phyloP scores from a whole-genome alignment of 257 asterid species.

The Euphrasia confusa region DNA sequence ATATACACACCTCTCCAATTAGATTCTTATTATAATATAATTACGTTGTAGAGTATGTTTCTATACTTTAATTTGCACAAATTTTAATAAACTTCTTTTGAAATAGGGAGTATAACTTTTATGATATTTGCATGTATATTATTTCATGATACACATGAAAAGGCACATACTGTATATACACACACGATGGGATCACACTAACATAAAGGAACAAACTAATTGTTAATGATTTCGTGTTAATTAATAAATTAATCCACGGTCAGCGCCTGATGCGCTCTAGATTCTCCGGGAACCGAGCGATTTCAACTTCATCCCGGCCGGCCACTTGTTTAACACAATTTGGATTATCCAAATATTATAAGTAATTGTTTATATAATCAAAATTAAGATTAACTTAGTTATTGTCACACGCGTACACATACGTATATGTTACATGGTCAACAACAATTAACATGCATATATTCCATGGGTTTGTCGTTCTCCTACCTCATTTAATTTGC shows the following conservation, averaged over 20 bases:
- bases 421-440: slow-evolving; percentile 29
- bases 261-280: slow-evolving; percentile 98
- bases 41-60: too few species aligned
- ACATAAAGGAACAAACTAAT: slow-evolving; percentile 1
- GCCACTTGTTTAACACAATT: slow-evolving; percentile 26
- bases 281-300: slow-evolving; percentile 63
- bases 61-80: too few species aligned
- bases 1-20: too few species aligned
- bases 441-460: slow-evolving; percentile 23
- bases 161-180: too few species aligned
- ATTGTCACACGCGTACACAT: background rate
- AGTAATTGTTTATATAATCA: too few species aligned
- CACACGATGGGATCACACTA: too few species aligned
- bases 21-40: too few species aligned
- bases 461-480: slow-evolving; percentile 50
- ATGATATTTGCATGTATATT: too few species aligned
- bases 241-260: slow-evolving; percentile 36
- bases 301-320: slow-evolving; percentile 33
- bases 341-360: slow-evolving; percentile 9
- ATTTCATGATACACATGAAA: too few species aligned
- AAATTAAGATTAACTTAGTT: too few species aligned
- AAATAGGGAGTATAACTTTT: too few species aligned
- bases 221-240: slow-evolving; percentile 16
- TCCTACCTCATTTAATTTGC: slow-evolving; percentile 8
- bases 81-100: too few species aligned